These are phyloP conservation scores for Aurinia saxatilis DNA, from an alignment of 345 rosid genomes.

Conservation along the genomic window DNA sequence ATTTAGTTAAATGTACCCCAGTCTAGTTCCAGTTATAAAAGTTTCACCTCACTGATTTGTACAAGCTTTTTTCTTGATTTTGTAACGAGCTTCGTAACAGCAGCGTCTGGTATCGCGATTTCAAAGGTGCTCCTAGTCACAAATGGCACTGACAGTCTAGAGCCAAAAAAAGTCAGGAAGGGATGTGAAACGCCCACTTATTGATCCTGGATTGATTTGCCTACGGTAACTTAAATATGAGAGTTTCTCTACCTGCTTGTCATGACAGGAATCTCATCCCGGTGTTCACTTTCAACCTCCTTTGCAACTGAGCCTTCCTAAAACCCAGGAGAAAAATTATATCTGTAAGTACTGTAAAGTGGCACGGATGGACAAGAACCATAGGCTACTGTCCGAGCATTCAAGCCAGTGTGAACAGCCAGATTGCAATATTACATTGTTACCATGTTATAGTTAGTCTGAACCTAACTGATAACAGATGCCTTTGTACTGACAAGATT, in stretches of 20 bases:
- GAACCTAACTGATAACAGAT: not conserved
- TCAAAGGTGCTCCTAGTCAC: slow-evolving; percentile 95
- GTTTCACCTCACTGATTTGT: slow-evolving; percentile 85
- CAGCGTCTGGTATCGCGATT: slow-evolving; percentile 82
- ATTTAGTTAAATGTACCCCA: not conserved
- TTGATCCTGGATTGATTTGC: not conserved
- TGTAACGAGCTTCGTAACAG: slow-evolving; percentile 73
- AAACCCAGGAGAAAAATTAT: not conserved
- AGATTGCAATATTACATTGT: not conserved
- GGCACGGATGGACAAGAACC: not conserved
- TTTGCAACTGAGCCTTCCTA: slow-evolving; percentile 61
- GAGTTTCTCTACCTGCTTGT: slow-evolving; percentile 49
- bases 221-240: not conserved
- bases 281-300: slow-evolving; percentile 58
- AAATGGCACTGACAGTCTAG: slow-evolving; percentile 65
- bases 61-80: slow-evolving; percentile 89
- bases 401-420: not conserved
- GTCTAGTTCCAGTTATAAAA: not conserved
- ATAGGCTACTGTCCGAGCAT: not conserved
- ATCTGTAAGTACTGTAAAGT: not conserved
- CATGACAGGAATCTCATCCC: slow-evolving; percentile 49
- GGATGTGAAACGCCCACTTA: not conserved
- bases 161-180: not conserved
- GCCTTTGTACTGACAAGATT: not conserved
- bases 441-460: not conserved